phyloP scores from a whole-genome alignment of 169 alveolate genomes.

The Toxoplasma gondii region DNA sequence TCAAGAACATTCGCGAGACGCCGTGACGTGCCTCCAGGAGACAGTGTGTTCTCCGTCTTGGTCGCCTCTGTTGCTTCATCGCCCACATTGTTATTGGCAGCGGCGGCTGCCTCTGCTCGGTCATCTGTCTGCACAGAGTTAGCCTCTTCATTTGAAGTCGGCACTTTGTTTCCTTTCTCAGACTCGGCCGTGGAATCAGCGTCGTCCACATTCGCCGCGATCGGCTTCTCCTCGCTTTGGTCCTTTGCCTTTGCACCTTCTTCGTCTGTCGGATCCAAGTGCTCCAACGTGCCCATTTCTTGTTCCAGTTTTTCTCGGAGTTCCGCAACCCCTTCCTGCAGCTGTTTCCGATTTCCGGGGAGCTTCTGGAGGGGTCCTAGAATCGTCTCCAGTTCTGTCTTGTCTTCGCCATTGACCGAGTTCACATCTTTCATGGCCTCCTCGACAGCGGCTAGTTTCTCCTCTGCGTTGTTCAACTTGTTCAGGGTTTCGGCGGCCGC shows the following conservation, averaged over 20 bases:
- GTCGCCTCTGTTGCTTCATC: neutral
- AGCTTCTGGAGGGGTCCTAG: neutral
- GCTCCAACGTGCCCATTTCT: neutral
- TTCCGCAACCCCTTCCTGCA: neutral
- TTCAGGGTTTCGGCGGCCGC: neutral
- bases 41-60: neutral
- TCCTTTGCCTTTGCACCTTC: neutral
- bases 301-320: neutral
- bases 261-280: neutral
- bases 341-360: neutral
- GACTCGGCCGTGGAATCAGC: neutral
- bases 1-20: slow-evolving; percentile 26
- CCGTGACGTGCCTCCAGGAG: neutral
- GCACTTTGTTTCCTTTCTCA: neutral
- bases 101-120: too few species aligned
- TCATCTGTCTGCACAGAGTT: too few species aligned
- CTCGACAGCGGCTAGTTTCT: neutral
- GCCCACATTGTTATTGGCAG: neutral
- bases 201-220: neutral
- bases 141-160: neutral
- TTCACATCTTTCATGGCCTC: neutral
- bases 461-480: neutral
- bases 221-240: neutral
- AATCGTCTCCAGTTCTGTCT: neutral
- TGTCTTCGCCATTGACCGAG: neutral